Conservation (phyloP, 2,329 filamentous ascomycete genomes). For the Fusarium devonianum region DNA sequence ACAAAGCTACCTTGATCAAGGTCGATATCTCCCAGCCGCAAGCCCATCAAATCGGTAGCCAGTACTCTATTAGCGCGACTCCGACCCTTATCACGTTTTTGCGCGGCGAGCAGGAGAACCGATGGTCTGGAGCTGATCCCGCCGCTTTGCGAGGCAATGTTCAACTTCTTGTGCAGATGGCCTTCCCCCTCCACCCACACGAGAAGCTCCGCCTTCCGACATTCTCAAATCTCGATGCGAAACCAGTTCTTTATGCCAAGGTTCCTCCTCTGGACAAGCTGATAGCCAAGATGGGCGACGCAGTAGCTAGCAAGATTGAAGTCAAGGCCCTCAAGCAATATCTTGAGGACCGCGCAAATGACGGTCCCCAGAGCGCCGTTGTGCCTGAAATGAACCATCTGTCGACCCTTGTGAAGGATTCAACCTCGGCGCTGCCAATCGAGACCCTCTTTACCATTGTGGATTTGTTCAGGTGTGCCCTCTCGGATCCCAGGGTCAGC, state of each 20-base stretch:
- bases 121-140: slow-evolving; percentile 81
- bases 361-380: slow-evolving; percentile 69
- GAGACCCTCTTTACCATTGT: slow-evolving; percentile 80
- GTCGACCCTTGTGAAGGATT: slow-evolving; percentile 64
- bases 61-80: slow-evolving; percentile 76
- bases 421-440: slow-evolving; percentile 62
- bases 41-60: slow-evolving; percentile 68
- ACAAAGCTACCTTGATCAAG: slow-evolving; percentile 78
- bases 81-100: slow-evolving; percentile 91
- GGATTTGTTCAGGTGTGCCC: slow-evolving; percentile 82
- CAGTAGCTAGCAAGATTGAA: slow-evolving; percentile 62
- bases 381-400: slow-evolving; percentile 76
- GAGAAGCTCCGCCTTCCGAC: slow-evolving; percentile 73
- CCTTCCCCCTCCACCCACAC: slow-evolving; percentile 79
- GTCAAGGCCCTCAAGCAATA: slow-evolving; percentile 74
- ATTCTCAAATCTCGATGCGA: slow-evolving; percentile 68
- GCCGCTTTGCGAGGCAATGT: slow-evolving; percentile 74
- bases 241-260: slow-evolving; percentile 77
- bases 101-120: slow-evolving; percentile 75
- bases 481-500: slow-evolving; percentile 80
- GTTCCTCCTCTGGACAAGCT: slow-evolving; percentile 85
- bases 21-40: slow-evolving; percentile 75
- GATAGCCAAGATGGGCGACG: slow-evolving; percentile 74
- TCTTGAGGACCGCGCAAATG: slow-evolving; percentile 66
- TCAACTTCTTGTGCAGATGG: slow-evolving; percentile 76